Percentiles rank a stretch among this genome's conserved stretches.
phyloP scores from a whole-genome alignment of 306 rosid species.

The Medicago arabica region DNA sequence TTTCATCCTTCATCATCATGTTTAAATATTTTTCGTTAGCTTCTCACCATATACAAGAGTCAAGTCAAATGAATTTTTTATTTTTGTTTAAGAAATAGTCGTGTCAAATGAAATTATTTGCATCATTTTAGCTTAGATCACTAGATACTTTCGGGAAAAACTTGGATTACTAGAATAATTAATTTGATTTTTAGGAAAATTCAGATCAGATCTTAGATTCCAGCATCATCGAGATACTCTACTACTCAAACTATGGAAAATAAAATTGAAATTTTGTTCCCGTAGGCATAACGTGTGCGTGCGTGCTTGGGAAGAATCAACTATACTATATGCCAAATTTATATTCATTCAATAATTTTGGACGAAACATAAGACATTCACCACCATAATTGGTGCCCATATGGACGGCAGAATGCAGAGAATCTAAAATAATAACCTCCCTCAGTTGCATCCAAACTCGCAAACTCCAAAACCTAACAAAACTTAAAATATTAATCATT shows the following conservation, averaged over 20 bases:
- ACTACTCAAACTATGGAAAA: background rate
- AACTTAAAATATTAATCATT: background rate
- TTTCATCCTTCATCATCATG: background rate
- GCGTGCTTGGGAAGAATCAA: slow-evolving; percentile 23
- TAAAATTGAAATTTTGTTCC: background rate
- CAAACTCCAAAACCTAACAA: slow-evolving; percentile 18
- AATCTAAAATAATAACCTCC: slow-evolving; percentile 48
- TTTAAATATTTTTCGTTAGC: background rate
- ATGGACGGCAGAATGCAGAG: slow-evolving; percentile 48
- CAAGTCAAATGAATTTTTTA: background rate
- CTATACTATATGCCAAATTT: background rate
- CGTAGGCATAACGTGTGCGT: slow-evolving; percentile 25
- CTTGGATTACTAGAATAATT: background rate
- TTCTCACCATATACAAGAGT: background rate
- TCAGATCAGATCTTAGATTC: slow-evolving; percentile 22
- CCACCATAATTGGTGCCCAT: slow-evolving; percentile 27
- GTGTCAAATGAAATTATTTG: background rate
- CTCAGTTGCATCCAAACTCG: slow-evolving; percentile 46
- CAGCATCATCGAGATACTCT: slow-evolving; percentile 8
- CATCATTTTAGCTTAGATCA: background rate
- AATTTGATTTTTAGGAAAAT: background rate
- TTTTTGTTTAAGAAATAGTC: no score
- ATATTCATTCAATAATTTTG: background rate
- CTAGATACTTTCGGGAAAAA: background rate
- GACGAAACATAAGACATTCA: slow-evolving; percentile 31